These are phyloP conservation scores for Garcia nutans DNA, from an alignment of 345 rosid species.

Conservation along the genomic window DNA sequence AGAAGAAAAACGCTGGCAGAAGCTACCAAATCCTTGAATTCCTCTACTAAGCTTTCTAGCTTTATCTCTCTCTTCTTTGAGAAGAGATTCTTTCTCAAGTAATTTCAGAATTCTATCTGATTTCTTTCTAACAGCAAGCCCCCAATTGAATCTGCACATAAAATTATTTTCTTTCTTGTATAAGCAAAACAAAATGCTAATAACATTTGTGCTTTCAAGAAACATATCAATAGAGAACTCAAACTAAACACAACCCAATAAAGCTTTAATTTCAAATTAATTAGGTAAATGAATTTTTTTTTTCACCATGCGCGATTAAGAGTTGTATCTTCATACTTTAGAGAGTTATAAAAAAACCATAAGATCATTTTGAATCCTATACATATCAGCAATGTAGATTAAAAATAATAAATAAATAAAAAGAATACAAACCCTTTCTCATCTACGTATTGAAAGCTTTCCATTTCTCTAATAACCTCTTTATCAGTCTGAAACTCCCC, in stretches of 20 bases:
- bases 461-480: conserved; percentile 50
- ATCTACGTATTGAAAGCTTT: conserved; percentile 63
- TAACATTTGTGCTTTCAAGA: too few relatives aligned
- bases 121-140: conserved; percentile 72
- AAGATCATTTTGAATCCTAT: too few relatives aligned
- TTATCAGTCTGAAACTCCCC: conserved; percentile 68
- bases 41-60: conserved; percentile 80
- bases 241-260: too few relatives aligned
- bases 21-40: conserved; percentile 88
- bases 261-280: too few relatives aligned
- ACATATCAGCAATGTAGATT: too few relatives aligned
- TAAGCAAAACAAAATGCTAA: not conserved
- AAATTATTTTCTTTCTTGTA: not conserved
- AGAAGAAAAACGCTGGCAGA: conserved; percentile 42
- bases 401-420: too few relatives aligned
- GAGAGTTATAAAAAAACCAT: too few relatives aligned
- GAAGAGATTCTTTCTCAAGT: conserved; percentile 62
- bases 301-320: too few relatives aligned
- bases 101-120: conserved; percentile 61
- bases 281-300: too few relatives aligned
- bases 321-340: too few relatives aligned
- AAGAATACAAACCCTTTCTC: conserved; percentile 65
- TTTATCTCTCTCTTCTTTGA: conserved; percentile 70
- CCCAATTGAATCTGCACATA: conserved; percentile 81
- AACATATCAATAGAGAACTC: not conserved